Evolutionary conservation across 2,329 filamentous ascomycete species (phyloP).

Genomic region (Aspergillus jensenii): DNA sequence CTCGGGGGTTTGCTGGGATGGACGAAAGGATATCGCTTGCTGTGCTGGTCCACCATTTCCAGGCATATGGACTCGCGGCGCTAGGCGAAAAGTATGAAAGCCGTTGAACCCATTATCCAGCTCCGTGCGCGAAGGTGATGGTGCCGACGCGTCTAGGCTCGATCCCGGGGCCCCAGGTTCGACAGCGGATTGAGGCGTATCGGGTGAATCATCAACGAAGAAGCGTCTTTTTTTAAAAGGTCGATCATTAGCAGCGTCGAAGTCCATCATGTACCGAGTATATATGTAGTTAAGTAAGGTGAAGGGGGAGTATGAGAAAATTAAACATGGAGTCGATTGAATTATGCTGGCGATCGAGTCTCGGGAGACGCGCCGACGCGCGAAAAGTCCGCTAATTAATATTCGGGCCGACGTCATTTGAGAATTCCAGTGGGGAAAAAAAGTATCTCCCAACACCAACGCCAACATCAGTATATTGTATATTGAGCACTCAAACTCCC

Average conservation of each 20-base stretch:
- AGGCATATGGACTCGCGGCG: not conserved
- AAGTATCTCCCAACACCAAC: too few species aligned
- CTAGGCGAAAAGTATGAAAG: not conserved
- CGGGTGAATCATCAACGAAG: slow-evolving; percentile 53
- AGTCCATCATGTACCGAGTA: slow-evolving; percentile 30
- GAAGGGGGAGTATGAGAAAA: not conserved
- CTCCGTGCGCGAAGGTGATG: slow-evolving; percentile 2
- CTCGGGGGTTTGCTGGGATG: not conserved
- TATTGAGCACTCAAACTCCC: not conserved
- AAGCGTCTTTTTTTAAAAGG: slow-evolving; percentile 64
- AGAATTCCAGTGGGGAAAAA: not conserved
- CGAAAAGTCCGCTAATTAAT: slow-evolving; percentile 23
- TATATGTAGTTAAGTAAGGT: not conserved
- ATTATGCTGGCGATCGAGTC: not conserved
- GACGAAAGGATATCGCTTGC: too few species aligned
- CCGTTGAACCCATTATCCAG: not conserved
- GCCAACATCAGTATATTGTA: not conserved
- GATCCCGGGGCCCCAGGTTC: slow-evolving; percentile 1
- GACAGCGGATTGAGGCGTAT: slow-evolving; percentile 19
- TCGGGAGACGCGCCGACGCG: slow-evolving; percentile 32
- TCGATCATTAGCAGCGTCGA: slow-evolving; percentile 49
- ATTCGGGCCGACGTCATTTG: not conserved
- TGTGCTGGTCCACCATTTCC: not conserved
- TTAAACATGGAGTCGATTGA: not conserved
- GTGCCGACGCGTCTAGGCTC: slow-evolving; percentile 20